Percentiles rank a stretch among this genome's conserved stretches.
Evolutionary conservation across 225 moss, liverwort and hornwort genomes (phyloP).

Genomic region (Ulota crispa): DNA sequence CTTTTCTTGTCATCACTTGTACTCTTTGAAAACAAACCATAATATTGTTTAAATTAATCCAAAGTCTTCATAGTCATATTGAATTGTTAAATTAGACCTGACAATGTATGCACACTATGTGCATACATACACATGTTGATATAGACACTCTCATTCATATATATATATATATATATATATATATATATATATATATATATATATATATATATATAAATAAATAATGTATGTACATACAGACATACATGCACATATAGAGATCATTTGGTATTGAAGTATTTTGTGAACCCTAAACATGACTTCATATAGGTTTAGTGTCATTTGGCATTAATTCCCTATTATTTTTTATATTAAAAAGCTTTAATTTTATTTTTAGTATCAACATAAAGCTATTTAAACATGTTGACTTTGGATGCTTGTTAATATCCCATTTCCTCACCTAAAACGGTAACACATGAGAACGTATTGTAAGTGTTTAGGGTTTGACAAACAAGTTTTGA

Average conservation of each 20-base stretch:
- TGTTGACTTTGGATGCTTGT: no score
- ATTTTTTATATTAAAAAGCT: no score
- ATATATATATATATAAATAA: no score
- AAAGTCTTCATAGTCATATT: background rate
- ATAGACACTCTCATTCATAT: no score
- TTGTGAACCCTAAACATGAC: background rate
- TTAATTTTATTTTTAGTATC: background rate
- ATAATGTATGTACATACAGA: no score
- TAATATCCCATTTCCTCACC: background rate
- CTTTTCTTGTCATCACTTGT: background rate
- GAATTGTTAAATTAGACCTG: background rate
- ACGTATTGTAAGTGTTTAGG: background rate
- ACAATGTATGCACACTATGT: no score
- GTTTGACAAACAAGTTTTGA: background rate
- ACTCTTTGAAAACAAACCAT: background rate
- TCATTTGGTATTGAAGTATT: background rate
- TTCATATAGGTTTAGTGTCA: background rate
- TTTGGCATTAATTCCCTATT: no score
- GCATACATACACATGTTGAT: no score
- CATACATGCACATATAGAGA: no score
- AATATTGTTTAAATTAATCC: background rate
- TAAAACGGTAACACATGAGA: background rate
- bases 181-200: no score
- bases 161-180: background rate
- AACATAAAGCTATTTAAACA: background rate